These are phyloP conservation scores for Stramenopiles sp. DNA, from an alignment of 352 stramenopile genomes.

Conservation along the genomic window DNA sequence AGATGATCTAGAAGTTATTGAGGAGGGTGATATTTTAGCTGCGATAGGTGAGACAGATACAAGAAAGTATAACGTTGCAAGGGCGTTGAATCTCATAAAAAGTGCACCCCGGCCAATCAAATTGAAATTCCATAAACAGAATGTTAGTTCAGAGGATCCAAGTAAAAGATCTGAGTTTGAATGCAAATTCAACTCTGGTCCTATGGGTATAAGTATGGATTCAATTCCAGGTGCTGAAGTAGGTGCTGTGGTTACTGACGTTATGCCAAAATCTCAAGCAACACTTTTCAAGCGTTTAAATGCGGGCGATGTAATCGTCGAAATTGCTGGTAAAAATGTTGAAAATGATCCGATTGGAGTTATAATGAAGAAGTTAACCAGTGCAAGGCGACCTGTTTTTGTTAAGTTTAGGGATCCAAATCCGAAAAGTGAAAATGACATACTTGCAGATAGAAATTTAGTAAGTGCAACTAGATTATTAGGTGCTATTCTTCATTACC, in stretches of 20 bases:
- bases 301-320: neutral
- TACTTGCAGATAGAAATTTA: neutral
- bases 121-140: neutral
- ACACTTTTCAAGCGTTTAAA: neutral
- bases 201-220: neutral
- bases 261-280: neutral
- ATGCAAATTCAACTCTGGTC: neutral
- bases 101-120: neutral
- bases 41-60: neutral
- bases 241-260: neutral
- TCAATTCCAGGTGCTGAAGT: neutral
- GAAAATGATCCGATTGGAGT: neutral
- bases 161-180: neutral
- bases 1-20: neutral
- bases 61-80: neutral
- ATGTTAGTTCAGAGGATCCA: neutral
- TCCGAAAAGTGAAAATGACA: neutral
- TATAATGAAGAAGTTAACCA: neutral
- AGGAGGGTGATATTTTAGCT: neutral
- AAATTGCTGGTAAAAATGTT: neutral
- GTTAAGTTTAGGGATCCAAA: neutral
- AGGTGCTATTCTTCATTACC: neutral
- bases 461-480: neutral
- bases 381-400: neutral
- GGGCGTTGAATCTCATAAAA: neutral